These are phyloP conservation scores for Deinandra increscens DNA, from an alignment of 129 eudicot species.

Conservation along the genomic window DNA sequence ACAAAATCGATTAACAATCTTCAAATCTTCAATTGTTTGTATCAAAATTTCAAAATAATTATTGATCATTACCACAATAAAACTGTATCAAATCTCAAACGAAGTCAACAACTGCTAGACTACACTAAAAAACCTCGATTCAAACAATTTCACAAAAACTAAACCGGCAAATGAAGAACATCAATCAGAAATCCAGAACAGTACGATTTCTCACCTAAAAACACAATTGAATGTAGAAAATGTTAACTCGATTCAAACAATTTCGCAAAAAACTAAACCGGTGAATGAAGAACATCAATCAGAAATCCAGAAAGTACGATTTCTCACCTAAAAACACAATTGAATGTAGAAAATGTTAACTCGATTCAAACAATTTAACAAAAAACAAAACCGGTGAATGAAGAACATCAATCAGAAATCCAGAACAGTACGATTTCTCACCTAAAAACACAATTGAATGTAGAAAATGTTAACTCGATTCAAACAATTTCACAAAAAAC, in stretches of 20 bases:
- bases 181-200: background rate
- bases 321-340: too few species aligned
- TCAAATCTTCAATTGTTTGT: background rate
- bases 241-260: constrained; percentile 17
- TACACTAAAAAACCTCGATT: background rate
- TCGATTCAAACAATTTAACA: too few species aligned
- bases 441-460: too few species aligned
- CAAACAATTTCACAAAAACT: background rate
- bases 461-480: too few species aligned
- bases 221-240: background rate
- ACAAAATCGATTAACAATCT: background rate
- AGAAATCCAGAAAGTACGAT: too few species aligned
- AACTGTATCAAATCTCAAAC: background rate
- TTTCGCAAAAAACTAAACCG: too few species aligned
- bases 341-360: too few species aligned
- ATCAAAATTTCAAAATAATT: background rate
- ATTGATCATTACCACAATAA: background rate
- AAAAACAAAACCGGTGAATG: too few species aligned
- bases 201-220: background rate
- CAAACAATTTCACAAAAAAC: too few species aligned
- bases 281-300: too few species aligned
- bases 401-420: too few species aligned
- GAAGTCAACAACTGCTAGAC: background rate
- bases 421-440: too few species aligned
- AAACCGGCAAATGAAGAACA: background rate